Conservation (phyloP, 768 basidiomycete genomes). For the Rhodotorula kratochvilovae region DNA sequence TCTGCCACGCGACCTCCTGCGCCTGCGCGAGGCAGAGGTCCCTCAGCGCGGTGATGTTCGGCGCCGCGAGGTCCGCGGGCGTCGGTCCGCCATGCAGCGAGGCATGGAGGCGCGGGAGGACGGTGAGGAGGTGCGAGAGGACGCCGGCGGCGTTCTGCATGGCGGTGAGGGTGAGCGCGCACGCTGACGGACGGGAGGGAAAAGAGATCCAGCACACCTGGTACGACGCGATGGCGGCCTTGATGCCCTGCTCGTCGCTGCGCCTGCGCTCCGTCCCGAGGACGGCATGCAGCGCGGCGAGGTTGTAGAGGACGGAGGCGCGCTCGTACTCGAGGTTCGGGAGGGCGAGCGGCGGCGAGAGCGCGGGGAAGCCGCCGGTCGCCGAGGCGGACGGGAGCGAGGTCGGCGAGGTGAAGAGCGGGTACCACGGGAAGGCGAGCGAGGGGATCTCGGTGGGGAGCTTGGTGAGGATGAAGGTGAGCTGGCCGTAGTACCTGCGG, state of each 20-base stretch:
- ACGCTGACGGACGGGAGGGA: neutral
- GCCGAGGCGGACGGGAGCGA: conserved; percentile 58
- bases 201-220: conserved; percentile 48
- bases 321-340: conserved; percentile 77
- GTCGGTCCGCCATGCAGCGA: conserved; percentile 52
- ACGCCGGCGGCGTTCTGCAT: conserved; percentile 66
- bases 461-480: conserved; percentile 75
- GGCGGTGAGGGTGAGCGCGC: neutral
- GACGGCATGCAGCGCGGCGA: conserved; percentile 78
- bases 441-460: conserved; percentile 66
- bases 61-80: conserved; percentile 61
- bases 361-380: conserved; percentile 62
- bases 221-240: conserved; percentile 65
- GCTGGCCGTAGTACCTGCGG: conserved; percentile 82
- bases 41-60: conserved; percentile 63
- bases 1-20: conserved; percentile 95
- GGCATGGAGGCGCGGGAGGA: conserved; percentile 54
- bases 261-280: conserved; percentile 69
- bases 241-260: conserved; percentile 70
- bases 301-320: conserved; percentile 72
- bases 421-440: conserved; percentile 43
- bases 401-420: conserved; percentile 28
- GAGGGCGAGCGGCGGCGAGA: conserved; percentile 59
- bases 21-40: conserved; percentile 85
- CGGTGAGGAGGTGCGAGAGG: conserved; percentile 59